Evolutionary conservation across 75 land plant species (phyloP), one percentile per base, ranked within the genome.

Genomic region (Pinus tabuliformis): DNA sequence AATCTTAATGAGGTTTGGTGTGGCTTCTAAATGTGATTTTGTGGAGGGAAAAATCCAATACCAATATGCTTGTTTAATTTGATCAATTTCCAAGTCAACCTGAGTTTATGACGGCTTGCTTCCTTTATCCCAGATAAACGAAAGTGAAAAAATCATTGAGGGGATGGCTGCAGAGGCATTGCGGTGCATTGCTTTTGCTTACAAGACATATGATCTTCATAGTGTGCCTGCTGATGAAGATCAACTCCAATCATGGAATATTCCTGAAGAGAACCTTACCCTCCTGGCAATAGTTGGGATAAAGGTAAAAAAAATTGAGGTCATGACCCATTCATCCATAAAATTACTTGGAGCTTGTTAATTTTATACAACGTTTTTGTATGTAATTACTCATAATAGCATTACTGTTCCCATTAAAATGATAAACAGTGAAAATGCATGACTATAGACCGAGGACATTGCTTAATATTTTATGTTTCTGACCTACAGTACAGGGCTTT

Each of bases 161-260:
- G 85, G 84, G 3, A 96, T 96, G 99, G 99, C 97, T 75, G 88
- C 88, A 57, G 76, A 52, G 20, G 85, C 95, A 70, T 77, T 96
- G 80, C 86, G 99, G 0, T 96, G 99, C 80, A 83, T 96, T 70
- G 99, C 95, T 57, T 88, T 95, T 84, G 94, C 92, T 57, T 91
- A 84, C 73, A 79, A 87, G 77, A 30, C 58, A n/a, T 39, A 57
- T 78, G 85, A 91, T 63, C 5, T 73, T 18, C 81, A 85, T 18
- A 66, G 62, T 49, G 72, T 89, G 30, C 94, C 94, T 39, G 78
- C 11, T 57, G 86, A 86, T 54, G 89, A 85, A 37, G 89, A 84
- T 24, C 62, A 81, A 22, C 77, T 68, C 14, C 74, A 75, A 22
- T 70, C 73, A 42, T 93, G 98, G 88, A 62, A 26, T 16, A 84